These are phyloP conservation scores for Isoetes engelmannii DNA, from an alignment of 83 land plant genomes.

Conservation along the genomic window DNA sequence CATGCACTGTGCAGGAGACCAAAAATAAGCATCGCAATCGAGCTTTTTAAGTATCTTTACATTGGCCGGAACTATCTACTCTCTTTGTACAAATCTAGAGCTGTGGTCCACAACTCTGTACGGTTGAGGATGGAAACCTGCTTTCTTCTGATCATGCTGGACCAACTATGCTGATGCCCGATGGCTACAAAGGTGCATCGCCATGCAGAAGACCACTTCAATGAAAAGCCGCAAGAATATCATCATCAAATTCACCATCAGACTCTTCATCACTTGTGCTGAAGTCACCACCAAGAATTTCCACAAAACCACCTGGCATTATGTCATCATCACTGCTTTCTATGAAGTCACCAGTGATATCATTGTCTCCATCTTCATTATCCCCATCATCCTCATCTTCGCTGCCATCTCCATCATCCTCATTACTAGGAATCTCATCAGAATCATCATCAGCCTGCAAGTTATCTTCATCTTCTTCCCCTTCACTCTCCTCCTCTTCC, in stretches of 20 bases:
- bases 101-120: too few relatives aligned
- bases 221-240: neutral
- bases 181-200: too few relatives aligned
- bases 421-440: constrained; percentile 46
- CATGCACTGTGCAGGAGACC: too few relatives aligned
- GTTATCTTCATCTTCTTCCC: constrained; percentile 56
- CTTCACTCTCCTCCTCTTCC: constrained; percentile 71
- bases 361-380: constrained; percentile 41
- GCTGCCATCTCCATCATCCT: constrained; percentile 55
- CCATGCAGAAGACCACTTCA: too few relatives aligned
- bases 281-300: constrained; percentile 44
- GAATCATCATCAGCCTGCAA: constrained; percentile 37
- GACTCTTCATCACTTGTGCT: constrained; percentile 69
- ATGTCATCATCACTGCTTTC: constrained; percentile 26
- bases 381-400: constrained; percentile 37
- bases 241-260: constrained; percentile 34
- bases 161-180: too few relatives aligned
- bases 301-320: constrained; percentile 54
- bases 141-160: too few relatives aligned
- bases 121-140: too few relatives aligned
- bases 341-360: constrained; percentile 48
- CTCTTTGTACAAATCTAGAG: too few relatives aligned
- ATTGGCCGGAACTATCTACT: too few relatives aligned
- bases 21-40: too few relatives aligned
- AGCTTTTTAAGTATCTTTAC: too few relatives aligned